Base-by-base conservation (phyloP, 306 rosid genomes). In the Vicia villosa region DNA sequence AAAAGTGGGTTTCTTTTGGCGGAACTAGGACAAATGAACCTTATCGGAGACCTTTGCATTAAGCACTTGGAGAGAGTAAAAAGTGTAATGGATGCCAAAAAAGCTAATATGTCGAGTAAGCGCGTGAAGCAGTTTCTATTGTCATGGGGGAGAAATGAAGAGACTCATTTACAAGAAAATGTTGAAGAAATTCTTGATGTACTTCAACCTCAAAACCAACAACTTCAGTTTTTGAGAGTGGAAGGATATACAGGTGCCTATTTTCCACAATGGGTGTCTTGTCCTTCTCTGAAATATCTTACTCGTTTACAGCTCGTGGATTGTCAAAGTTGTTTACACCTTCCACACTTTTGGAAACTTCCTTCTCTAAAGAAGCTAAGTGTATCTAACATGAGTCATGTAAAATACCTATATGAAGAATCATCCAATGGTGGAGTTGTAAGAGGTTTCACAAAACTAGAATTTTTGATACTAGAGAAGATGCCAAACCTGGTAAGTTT, bases 61-160 rank as follows among this genome's bases (percentile, higher is more conserved):
- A 10, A 16, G 57, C 67, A 74, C 36, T 4, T 74, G 3, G 68
- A 52, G 40, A 74, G 60, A 43, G 72, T 79, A 0, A 22, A n/a
- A 61, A 61, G 41, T 26, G 32, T 62, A 22, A 2, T 0, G 8
- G 66, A 34, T 21, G 73, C 68, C 14, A 17, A 32, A 13, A 40
- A 68, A 22, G 67, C 79, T 20, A 68, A 74, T 26, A 68, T 74
- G 64, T 68, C 5, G 1, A 34, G 41, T 3, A 79, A 79, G 73
- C 40, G n/a, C 12, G 13, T 74, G 1, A 74, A 2, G 0, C 0
- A 19, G 0, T 36, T 68, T 20, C 0, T 3, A 12, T 20, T 68
- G 8, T 19, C 36, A 68, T 68, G 62, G 62, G 49, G 4, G 0
- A 50, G 11, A 30, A 19, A 11, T 67, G 47, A 50, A 67, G 72